Conservation (phyloP, 257 asterid genomes). For the Eucommia ulmoides region DNA sequence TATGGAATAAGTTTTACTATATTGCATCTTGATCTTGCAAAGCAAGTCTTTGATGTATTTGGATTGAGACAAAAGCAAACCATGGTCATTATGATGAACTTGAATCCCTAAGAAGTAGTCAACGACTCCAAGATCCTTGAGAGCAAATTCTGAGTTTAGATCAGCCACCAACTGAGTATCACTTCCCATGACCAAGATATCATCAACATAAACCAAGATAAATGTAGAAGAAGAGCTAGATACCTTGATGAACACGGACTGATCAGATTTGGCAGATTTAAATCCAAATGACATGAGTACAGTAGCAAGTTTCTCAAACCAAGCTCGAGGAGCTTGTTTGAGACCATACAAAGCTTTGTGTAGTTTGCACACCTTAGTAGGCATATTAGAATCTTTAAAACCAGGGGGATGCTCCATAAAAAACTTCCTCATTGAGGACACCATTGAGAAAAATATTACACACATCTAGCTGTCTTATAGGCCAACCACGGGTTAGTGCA, state of each 20-base stretch:
- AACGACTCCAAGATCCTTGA: too few relatives aligned
- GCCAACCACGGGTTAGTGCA: neutral
- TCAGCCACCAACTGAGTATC: too few relatives aligned
- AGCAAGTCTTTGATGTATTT: too few relatives aligned
- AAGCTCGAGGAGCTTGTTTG: neutral
- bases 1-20: too few relatives aligned
- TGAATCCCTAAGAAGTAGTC: too few relatives aligned
- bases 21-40: too few relatives aligned
- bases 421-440: neutral
- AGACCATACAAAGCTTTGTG: neutral
- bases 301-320: too few relatives aligned
- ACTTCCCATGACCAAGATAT: neutral
- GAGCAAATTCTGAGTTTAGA: too few relatives aligned
- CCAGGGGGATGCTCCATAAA: neutral
- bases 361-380: neutral
- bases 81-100: too few relatives aligned
- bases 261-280: neutral
- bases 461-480: neutral
- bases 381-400: neutral
- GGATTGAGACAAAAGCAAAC: too few relatives aligned
- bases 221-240: neutral
- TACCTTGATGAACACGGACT: neutral
- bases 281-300: neutral
- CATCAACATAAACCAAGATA: neutral
- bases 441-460: neutral